Evolutionary conservation across 176 grass and related monocot genomes (phyloP).

Genomic region (Sorghum bicolor): Sorghum_bicolor_NCBIv3 NC_012875.2:45682501-45683000

Average conservation of each 20-base stretch:
- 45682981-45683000: background rate
- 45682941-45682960: slow-evolving; percentile 39
- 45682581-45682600: slow-evolving; percentile 47
- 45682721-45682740: slow-evolving; percentile 58
- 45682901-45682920: slow-evolving; percentile 66
- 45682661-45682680: slow-evolving; percentile 47
- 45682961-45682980: slow-evolving; percentile 54
- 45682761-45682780: slow-evolving; percentile 48
- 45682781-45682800: slow-evolving; percentile 51
- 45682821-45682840: slow-evolving; percentile 47
- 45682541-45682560: slow-evolving; percentile 43
- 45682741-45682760: slow-evolving; percentile 60
- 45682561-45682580: slow-evolving; percentile 47
- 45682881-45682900: slow-evolving; percentile 48
- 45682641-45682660: slow-evolving; percentile 22
- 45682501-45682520: slow-evolving; percentile 43
- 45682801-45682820: slow-evolving; percentile 64
- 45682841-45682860: slow-evolving; percentile 33
- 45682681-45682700: slow-evolving; percentile 65
- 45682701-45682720: slow-evolving; percentile 76
- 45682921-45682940: slow-evolving; percentile 66
- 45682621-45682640: slow-evolving; percentile 42
- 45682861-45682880: slow-evolving; percentile 45
- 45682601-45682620: slow-evolving; percentile 64
- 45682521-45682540: slow-evolving; percentile 39